Percentiles rank a stretch among this genome's conserved stretches.
phyloP scores from a whole-genome alignment of 345 rosid species.

The Arabidopsis suecica region DNA sequence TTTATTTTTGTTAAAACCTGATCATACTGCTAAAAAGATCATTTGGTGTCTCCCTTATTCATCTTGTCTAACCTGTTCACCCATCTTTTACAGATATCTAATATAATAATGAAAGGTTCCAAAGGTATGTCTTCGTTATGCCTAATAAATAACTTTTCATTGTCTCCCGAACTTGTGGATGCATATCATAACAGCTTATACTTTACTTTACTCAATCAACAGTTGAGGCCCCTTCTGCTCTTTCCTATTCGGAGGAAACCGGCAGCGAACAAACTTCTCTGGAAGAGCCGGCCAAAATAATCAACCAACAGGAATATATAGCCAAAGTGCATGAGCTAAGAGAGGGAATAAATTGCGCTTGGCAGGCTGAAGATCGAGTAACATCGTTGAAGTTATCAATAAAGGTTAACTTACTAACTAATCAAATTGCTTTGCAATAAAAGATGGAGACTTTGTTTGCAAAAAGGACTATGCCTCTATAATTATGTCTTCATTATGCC shows the following conservation, averaged over 20 bases:
- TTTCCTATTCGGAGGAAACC: conserved; percentile 55
- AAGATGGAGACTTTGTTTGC: conserved; percentile 5
- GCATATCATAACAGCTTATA: conserved; percentile 20
- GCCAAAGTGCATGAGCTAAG: conserved; percentile 71
- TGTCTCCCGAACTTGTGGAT: conserved; percentile 23
- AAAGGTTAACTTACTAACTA: conserved; percentile 55
- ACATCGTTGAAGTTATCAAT: conserved; percentile 78
- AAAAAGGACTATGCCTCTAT: too few species aligned
- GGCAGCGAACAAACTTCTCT: conserved; percentile 60
- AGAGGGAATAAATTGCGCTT: conserved; percentile 74
- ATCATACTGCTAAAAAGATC: conserved; percentile 7
- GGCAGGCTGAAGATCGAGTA: conserved; percentile 83
- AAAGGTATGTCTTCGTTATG: conserved; percentile 54
- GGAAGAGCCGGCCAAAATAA: conserved; percentile 57
- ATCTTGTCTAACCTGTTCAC: conserved; percentile 17
- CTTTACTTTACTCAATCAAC: conserved; percentile 37
- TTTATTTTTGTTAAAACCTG: neutral
- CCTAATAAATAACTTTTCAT: neutral
- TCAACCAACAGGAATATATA: conserved; percentile 75
- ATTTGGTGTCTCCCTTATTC: conserved; percentile 21
- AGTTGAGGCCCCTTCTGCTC: conserved; percentile 61
- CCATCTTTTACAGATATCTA: conserved; percentile 60
- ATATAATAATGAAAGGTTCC: conserved; percentile 62
- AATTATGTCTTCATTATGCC: too few species aligned
- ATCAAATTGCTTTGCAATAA: conserved; percentile 25